Evolutionary conservation across 1,284 basidiomycete genomes (phyloP), one percentile per base, ranked within the genome.

Genomic region (Tilletia setariae): DNA sequence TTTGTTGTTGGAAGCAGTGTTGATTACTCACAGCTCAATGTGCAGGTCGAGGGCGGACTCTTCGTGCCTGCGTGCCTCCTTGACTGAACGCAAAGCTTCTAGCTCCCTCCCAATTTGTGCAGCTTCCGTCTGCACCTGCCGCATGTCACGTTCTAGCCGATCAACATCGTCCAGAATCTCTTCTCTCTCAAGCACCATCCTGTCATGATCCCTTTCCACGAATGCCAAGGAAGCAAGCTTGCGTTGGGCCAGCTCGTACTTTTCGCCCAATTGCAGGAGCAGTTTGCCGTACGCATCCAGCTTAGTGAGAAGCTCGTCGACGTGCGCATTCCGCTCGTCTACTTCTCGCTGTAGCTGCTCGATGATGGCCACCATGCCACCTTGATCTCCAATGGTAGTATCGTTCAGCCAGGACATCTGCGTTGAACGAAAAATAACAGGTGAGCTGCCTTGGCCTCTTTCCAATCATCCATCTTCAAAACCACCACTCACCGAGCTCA

Each of bases 81-180:
- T 53, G 21, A 65, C 46, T 8, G 53, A 59, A 13, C 53, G n/a
- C 28, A 59, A 59, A 23, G 53, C 32, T 11, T 15, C 56, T 43
- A 67, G 51, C 62, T 67, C 68, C 8, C 63, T 25, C 8, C 67
- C 66, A 25, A 59, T 59, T 30, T 59, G 16, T 30, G 53, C 53
- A 30, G 53, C 53, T 25, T 59, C 53, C 53, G 16, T 25, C 53
- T 30, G 16, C 8, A 59, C 53, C 53, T 28, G 19, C 16, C 53
- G 23, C 53, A 59, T 59, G 25, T 70, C 68, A 16, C 30, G 51
- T 30, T 63, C 66, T 28, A 70, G 43, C 53, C 46, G 46, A n/a
- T 40, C 47, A 2, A 70, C 67, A 35, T 70, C 69, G 16, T 53
- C 67, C n/a, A 35, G 25, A 67, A 70, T 68, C 35, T 70, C 53